Percentiles rank a stretch among this genome's conserved stretches.
These are phyloP conservation scores for Chloromonas sp. DNA, from an alignment of 163 green algal genomes.

Conservation along the genomic window DNA sequence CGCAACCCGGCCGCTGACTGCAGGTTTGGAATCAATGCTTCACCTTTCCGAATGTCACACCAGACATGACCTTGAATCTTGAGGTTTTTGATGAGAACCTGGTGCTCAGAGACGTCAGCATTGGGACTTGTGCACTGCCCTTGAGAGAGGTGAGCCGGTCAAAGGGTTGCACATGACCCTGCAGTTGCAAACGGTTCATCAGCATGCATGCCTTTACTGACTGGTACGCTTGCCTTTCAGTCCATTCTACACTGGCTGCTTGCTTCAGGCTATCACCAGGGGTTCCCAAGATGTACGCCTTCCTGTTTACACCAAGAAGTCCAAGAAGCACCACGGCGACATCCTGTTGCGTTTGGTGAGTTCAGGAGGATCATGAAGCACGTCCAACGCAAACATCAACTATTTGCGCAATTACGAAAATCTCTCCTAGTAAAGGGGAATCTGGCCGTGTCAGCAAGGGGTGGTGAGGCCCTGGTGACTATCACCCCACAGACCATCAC, in stretches of 20 bases:
- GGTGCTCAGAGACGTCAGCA: slow-evolving; percentile 29
- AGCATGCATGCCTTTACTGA: neutral
- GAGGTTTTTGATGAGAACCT: slow-evolving; percentile 43
- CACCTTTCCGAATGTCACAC: neutral
- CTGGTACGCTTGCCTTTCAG: no score
- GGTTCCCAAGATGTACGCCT: neutral
- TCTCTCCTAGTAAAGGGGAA: no score
- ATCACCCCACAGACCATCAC: neutral
- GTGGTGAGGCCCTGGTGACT: no score
- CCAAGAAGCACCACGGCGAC: no score
- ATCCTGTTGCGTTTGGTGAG: no score
- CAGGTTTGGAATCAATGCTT: neutral
- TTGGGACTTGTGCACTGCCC: neutral
- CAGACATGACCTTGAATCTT: neutral
- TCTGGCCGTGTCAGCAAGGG: no score
- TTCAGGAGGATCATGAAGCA: no score
- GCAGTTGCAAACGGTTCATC: neutral
- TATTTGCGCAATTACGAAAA: no score
- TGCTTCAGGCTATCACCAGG: neutral
- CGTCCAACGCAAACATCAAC: no score
- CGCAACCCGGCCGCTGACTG: neutral
- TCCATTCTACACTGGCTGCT: neutral
- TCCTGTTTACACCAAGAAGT: neutral
- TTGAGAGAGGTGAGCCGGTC: neutral
- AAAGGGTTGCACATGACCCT: neutral